Base-by-base conservation (phyloP, 306 rosid genomes). In the Sindora glabra region DNA sequence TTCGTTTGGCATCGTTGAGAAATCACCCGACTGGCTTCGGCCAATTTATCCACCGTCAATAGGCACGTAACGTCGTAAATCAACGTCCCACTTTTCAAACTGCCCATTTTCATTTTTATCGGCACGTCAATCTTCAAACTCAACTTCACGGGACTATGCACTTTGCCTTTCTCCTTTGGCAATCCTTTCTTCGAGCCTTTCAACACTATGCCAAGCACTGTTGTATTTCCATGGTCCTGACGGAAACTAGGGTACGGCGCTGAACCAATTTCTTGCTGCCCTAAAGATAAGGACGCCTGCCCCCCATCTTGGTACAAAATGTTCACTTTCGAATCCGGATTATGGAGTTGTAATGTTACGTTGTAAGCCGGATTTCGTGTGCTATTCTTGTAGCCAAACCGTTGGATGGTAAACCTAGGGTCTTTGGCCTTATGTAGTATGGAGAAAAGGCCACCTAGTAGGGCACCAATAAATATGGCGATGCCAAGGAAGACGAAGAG, bases 241-340 rank as follows among this genome's bases (percentile, higher is more conserved):
- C 9, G 6, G 26, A 80, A 39, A 47, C 29, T 5, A 0, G 86
- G 89, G 75, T 69, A 83, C 0, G 29, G 39, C 6, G 72, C 81
- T 0, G 21, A 22, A 1, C 78, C 96, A 16, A 89, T 62, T 22
- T 67, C 10, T 32, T 10, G 15, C 23, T 41, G n/a, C 50, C 30
- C 62, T 1, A 64, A 75, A 10, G 69, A 63, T 12, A 89, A 81
- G 23, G 60, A 67, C n/a, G 71, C 71, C 0, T 0, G 26, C 2
- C 86, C 86, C 19, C 79, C 77, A 32, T 48, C 57, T 38, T 71
- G 65, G 39, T 76, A 85, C n/a, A 25, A 29, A 15, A 85, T 55
- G 17, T 50, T 76, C 29, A 67, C 46, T 0, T 14, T 50, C 0
- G 59, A 23, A 34, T 85, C 81, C 1, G 74, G 34, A 39, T 85